A percentile compares a stretch with the other conserved stretches of the same genome.
Evolutionary conservation across 164 flowering plant species (phyloP).

Genomic region (Dillenia turbinata): DNA sequence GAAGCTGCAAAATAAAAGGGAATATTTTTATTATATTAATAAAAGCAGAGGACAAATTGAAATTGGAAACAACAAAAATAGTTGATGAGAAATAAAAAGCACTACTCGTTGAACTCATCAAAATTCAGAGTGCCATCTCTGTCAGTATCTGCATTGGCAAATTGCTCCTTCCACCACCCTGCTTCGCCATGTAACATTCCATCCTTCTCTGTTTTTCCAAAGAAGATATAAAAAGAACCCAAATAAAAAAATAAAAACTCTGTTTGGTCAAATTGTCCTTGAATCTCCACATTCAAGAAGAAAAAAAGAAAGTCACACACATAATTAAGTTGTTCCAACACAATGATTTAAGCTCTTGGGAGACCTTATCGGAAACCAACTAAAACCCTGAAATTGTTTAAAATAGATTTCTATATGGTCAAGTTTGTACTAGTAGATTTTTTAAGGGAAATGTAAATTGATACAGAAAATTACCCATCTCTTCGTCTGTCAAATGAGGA

Average conservation of each 20-base stretch:
- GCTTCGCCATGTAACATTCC: constrained; percentile 42
- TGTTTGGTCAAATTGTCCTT: too few relatives aligned
- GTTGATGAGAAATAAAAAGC: neutral
- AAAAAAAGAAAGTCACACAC: too few relatives aligned
- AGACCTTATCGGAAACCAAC: too few relatives aligned
- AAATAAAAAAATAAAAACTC: neutral
- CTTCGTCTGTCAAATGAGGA: constrained; percentile 31
- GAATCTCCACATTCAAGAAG: too few relatives aligned
- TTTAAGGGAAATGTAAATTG: too few relatives aligned
- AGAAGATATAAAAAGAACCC: neutral
- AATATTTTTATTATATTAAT: neutral
- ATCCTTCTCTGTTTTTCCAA: constrained; percentile 25
- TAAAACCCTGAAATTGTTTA: too few relatives aligned
- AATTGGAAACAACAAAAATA: neutral
- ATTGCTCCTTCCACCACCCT: constrained; percentile 65
- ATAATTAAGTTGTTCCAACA: too few relatives aligned
- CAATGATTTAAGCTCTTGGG: too few relatives aligned
- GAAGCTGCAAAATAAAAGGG: constrained; percentile 33
- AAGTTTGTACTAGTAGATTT: too few relatives aligned
- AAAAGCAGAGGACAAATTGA: too few relatives aligned
- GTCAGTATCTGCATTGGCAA: constrained; percentile 53
- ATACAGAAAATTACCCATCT: constrained; percentile 24
- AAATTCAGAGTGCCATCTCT: constrained; percentile 33
- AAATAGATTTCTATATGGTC: too few relatives aligned
- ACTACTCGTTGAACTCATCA: constrained; percentile 54